Percentiles rank a stretch among this genome's conserved stretches.
Conservation (phyloP, 2,329 filamentous ascomycete genomes). For the Pseudogymnoascus sp. region DNA sequence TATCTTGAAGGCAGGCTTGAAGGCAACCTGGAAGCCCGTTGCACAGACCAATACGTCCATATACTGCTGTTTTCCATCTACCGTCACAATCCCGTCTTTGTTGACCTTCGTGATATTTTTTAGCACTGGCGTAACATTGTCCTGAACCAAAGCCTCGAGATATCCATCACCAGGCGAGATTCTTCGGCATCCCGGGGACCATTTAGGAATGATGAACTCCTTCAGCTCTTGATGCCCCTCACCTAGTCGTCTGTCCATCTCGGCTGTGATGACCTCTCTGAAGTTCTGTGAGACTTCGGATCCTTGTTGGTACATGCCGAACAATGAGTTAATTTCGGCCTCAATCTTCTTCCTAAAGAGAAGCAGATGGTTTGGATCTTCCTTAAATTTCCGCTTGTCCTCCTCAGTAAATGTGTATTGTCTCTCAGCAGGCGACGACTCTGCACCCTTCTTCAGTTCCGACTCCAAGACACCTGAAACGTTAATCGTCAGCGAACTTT, state of each 20-base stretch:
- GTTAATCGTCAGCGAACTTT: not conserved
- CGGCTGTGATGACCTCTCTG: conserved; percentile 33
- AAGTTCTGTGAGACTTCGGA: conserved; percentile 33
- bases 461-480: conserved; percentile 14
- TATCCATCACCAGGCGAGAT: conserved; percentile 84
- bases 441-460: conserved; percentile 26
- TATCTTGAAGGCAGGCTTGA: conserved; percentile 19
- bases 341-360: conserved; percentile 36
- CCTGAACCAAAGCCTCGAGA: conserved; percentile 1
- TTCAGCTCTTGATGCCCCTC: conserved; percentile 29
- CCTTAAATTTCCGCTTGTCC: conserved; percentile 32
- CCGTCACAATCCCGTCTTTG: not conserved
- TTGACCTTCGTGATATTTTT: conserved; percentile 24
- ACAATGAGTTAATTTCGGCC: conserved; percentile 34
- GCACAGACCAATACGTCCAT: conserved; percentile 30
- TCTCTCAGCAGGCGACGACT: conserved; percentile 29
- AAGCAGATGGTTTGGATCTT: conserved; percentile 34
- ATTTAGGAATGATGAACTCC: conserved; percentile 15
- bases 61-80: not conserved
- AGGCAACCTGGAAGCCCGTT: conserved; percentile 28
- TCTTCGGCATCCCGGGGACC: conserved; percentile 28
- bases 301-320: conserved; percentile 35
- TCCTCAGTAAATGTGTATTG: conserved; percentile 34
- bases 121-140: conserved; percentile 29
- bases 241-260: conserved; percentile 35